Evolutionary conservation across 2,329 filamentous ascomycete genomes (phyloP).

Genomic region (Eutypella sp.): DNA sequence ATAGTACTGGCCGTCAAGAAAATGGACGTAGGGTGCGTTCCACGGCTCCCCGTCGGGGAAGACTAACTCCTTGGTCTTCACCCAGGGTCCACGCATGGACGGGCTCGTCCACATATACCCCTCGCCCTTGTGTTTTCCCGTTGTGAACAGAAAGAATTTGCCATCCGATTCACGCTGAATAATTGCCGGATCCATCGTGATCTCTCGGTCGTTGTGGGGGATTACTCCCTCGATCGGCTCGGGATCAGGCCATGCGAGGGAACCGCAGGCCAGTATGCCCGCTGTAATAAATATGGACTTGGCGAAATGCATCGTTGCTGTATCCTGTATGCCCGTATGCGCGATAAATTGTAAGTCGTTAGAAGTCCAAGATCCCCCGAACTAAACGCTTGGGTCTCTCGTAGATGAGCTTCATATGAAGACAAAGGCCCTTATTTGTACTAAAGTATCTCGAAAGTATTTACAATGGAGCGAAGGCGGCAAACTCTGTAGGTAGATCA

Average conservation of each 20-base stretch:
- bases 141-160: slow-evolving; percentile 19
- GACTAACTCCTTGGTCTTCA: slow-evolving; percentile 8
- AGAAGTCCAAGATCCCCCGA: no score
- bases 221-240: slow-evolving; percentile 15
- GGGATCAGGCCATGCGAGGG: slow-evolving; percentile 10
- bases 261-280: not conserved
- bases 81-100: slow-evolving; percentile 20
- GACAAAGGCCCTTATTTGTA: no score
- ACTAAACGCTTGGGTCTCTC: no score
- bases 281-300: not conserved
- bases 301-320: not conserved
- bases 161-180: slow-evolving; percentile 16
- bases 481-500: no score
- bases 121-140: slow-evolving; percentile 9
- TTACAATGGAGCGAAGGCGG: no score
- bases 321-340: no score
- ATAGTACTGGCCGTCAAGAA: slow-evolving; percentile 16
- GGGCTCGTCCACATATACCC: slow-evolving; percentile 18
- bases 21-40: slow-evolving; percentile 13
- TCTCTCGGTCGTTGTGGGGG: slow-evolving; percentile 15
- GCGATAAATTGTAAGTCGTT: no score
- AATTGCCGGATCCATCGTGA: slow-evolving; percentile 16
- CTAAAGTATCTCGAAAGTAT: no score
- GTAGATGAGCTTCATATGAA: no score
- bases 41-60: slow-evolving; percentile 12